Conservation (phyloP, 805 yeast species). For the Torulaspora indica region DNA sequence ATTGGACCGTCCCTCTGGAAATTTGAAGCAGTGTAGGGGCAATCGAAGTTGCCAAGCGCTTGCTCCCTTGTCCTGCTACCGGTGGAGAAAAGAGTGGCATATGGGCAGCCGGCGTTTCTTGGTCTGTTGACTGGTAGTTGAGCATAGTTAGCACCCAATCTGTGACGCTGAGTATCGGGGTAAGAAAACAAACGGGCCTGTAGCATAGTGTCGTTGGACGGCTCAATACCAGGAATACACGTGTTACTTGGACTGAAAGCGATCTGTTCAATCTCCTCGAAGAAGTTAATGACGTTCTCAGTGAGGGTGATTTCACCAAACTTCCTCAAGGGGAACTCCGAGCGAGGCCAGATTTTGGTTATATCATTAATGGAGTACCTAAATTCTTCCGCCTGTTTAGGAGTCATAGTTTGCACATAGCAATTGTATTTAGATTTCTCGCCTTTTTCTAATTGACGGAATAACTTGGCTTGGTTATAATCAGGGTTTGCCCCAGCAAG, state of each 20-base stretch:
- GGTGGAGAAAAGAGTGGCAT: conserved; percentile 14
- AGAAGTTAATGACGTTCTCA: conserved; percentile 53
- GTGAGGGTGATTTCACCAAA: conserved; percentile 59
- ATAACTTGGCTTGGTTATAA: conserved; percentile 40
- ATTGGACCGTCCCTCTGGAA: conserved; percentile 61
- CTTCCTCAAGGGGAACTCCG: conserved; percentile 74
- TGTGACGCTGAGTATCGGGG: conserved; percentile 71
- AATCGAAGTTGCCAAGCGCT: conserved; percentile 14
- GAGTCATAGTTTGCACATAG: conserved; percentile 64
- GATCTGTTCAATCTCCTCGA: conserved; percentile 45
- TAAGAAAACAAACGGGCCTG: conserved; percentile 73
- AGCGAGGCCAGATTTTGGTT: conserved; percentile 87
- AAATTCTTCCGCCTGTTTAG: conserved; percentile 66
- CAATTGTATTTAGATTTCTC: conserved; percentile 49
- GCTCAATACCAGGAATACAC: conserved; percentile 68
- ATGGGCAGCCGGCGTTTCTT: conserved; percentile 45
- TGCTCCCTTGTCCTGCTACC: conserved; percentile 4
- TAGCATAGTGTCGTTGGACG: conserved; percentile 72
- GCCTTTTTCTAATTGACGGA: conserved; percentile 44
- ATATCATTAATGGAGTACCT: conserved; percentile 81
- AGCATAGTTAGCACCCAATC: conserved; percentile 64
- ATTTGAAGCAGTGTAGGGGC: conserved; percentile 39
- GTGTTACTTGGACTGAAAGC: conserved; percentile 69
- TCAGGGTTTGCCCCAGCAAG: conserved; percentile 50
- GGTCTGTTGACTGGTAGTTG: conserved; percentile 62